Conservation (phyloP, 2,329 filamentous ascomycete species). For the Exophiala sp. region DNA sequence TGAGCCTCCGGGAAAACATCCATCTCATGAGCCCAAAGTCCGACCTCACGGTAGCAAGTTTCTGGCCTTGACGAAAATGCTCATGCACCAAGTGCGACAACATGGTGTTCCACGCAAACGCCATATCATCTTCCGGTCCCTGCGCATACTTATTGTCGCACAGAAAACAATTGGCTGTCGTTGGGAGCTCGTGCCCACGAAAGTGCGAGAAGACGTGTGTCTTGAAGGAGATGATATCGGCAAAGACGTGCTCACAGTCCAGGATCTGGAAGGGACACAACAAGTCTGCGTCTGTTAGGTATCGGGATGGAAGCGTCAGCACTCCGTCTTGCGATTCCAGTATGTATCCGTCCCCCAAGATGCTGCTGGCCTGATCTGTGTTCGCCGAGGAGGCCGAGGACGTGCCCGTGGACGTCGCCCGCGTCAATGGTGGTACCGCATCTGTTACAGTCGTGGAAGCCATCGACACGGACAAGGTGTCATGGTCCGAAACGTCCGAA, state of each 20-base stretch:
- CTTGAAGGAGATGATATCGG: conserved; percentile 39
- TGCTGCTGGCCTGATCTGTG: conserved; percentile 26
- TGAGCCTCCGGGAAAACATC: conserved; percentile 41
- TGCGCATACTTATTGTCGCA: conserved; percentile 33
- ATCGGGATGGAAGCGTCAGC: conserved; percentile 24
- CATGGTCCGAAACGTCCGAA: conserved; percentile 11
- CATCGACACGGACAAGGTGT: conserved; percentile 8
- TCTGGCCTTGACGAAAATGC: conserved; percentile 41
- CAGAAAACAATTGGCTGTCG: conserved; percentile 42
- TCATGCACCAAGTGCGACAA: conserved; percentile 40
- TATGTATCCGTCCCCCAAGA: conserved; percentile 25
- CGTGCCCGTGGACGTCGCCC: conserved; percentile 25
- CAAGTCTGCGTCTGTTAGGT: conserved; percentile 25
- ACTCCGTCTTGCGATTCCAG: conserved; percentile 26
- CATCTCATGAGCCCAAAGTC: conserved; percentile 47
- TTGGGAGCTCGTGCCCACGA: conserved; percentile 38
- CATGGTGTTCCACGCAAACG: conserved; percentile 41
- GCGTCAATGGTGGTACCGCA: conserved; percentile 27
- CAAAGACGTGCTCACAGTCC: conserved; percentile 41
- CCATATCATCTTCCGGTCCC: conserved; percentile 22
- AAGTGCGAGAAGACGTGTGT: conserved; percentile 46
- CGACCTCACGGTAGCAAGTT: conserved; percentile 38
- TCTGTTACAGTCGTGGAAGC: conserved; percentile 20
- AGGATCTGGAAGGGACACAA: conserved; percentile 45
- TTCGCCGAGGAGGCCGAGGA: conserved; percentile 21